A percentile compares a stretch with the other conserved stretches of the same genome.
phyloP scores from a whole-genome alignment of 2,329 filamentous ascomycete genomes.

The Diplocarpon mali region DNA sequence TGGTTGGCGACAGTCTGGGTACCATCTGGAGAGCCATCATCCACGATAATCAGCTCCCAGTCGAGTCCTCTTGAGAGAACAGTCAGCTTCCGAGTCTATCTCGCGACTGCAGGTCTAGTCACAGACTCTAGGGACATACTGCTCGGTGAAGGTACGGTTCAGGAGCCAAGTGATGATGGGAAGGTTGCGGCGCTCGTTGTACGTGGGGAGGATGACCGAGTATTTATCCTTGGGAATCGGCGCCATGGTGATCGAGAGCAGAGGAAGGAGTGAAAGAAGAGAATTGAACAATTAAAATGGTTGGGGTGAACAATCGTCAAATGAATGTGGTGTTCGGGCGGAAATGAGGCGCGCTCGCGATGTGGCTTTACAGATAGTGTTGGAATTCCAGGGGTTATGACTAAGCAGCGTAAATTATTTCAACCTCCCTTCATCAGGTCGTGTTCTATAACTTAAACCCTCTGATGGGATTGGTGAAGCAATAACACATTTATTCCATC shows the following conservation, averaged over 20 bases:
- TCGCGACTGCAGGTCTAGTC: background rate
- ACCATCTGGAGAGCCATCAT: constrained; percentile 94
- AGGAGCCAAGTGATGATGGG: constrained; percentile 93
- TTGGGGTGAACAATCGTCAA: constrained; percentile 3
- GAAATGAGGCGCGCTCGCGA: background rate
- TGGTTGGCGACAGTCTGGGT: constrained; percentile 86
- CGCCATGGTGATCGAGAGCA: constrained; percentile 6
- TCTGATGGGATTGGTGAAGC: too few species aligned
- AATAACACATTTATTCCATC: too few species aligned
- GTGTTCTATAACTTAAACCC: too few species aligned
- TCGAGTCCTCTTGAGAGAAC: constrained; percentile 62
- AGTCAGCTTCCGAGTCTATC: background rate
- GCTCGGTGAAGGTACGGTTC: constrained; percentile 80
- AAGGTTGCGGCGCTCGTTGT: constrained; percentile 96
- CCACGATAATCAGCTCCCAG: constrained; percentile 96
- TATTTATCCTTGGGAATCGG: constrained; percentile 59
- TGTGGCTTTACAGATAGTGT: background rate
- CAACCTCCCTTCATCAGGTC: background rate
- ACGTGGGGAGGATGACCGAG: constrained; percentile 94
- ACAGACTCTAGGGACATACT: constrained; percentile 44
- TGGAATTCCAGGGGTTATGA: background rate
- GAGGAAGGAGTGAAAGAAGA: constrained; percentile 7
- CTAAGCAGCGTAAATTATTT: background rate
- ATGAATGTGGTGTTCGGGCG: constrained; percentile 8
- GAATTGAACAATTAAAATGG: constrained; percentile 1